Percentiles rank a stretch among this genome's conserved stretches.
Evolutionary conservation across 805 yeast genomes (phyloP).

Genomic region (Kodamaea fukazawae): DNA sequence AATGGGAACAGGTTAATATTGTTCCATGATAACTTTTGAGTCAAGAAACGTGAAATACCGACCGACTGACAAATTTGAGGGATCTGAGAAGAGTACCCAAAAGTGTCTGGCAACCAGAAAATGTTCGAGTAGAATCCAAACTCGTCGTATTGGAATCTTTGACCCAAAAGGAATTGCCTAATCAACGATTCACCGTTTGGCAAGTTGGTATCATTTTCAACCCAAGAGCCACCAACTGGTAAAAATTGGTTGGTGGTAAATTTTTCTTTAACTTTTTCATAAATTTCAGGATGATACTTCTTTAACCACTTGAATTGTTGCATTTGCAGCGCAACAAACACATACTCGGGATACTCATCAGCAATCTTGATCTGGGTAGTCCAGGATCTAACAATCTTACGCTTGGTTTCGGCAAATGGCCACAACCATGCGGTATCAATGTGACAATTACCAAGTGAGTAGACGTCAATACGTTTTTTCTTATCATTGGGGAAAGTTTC

Average conservation of each 20-base stretch:
- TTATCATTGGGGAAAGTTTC: constrained; percentile 33
- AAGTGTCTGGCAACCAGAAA: constrained; percentile 97
- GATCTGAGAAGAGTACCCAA: constrained; percentile 92
- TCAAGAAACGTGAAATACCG: constrained; percentile 78
- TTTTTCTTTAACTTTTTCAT: constrained; percentile 59
- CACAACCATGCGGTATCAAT: constrained; percentile 98
- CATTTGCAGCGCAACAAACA: constrained; percentile 92
- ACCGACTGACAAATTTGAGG: constrained; percentile 91
- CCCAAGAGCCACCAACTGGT: constrained; percentile 98
- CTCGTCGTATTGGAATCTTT: constrained; percentile 73
- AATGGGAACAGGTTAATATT: constrained; percentile 89
- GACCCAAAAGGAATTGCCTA: constrained; percentile 89
- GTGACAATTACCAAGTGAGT: constrained; percentile 91
- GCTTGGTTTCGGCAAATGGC: constrained; percentile 97
- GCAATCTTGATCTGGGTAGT: constrained; percentile 83
- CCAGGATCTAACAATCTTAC: constrained; percentile 94
- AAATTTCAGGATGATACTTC: constrained; percentile 81
- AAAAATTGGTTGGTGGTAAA: constrained; percentile 72
- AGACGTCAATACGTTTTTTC: constrained; percentile 53
- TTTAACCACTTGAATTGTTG: constrained; percentile 94
- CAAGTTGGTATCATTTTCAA: constrained; percentile 92
- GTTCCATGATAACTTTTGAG: constrained; percentile 96
- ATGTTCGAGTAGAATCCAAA: constrained; percentile 74
- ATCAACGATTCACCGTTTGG: constrained; percentile 92
- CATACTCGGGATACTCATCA: constrained; percentile 87